These are phyloP conservation scores for Isabelozyma pseudorhagii DNA, from an alignment of 805 yeast species.

Conservation along the genomic window DNA sequence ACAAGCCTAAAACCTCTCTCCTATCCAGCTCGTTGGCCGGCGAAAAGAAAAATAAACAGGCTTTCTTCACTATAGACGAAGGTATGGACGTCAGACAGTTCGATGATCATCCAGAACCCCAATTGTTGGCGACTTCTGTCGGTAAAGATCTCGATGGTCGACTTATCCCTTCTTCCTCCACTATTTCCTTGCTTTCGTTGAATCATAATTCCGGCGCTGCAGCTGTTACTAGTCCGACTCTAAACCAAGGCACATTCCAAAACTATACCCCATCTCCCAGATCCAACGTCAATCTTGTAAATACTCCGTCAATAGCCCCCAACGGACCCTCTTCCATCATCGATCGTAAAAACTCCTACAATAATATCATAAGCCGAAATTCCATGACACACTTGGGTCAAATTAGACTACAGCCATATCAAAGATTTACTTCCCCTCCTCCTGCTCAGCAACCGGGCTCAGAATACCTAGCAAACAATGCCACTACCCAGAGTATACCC, in stretches of 20 bases:
- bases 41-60: constrained; percentile 8
- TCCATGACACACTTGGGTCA: constrained; percentile 24
- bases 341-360: constrained; percentile 16
- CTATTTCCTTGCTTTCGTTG: constrained; percentile 37
- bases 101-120: constrained; percentile 44
- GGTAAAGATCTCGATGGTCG: constrained; percentile 40
- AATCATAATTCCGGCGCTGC: constrained; percentile 10
- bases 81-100: constrained; percentile 2
- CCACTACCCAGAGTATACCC: constrained; percentile 28
- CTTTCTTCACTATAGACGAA: constrained; percentile 11
- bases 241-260: neutral
- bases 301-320: constrained; percentile 2
- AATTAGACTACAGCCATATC: constrained; percentile 37
- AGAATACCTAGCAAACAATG: neutral
- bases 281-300: neutral
- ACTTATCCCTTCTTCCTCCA: constrained; percentile 40
- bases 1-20: constrained; percentile 15
- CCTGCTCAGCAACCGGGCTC: constrained; percentile 1
- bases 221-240: neutral
- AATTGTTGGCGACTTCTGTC: constrained; percentile 39
- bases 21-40: constrained; percentile 26
- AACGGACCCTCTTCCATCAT: constrained; percentile 4
- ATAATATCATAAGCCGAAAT: constrained; percentile 14
- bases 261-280: constrained; percentile 3
- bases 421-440: constrained; percentile 30